Evolutionary conservation across 192 early-diverging fungal species (phyloP), one percentile per base, ranked within the genome.

Genomic region (Podila verticillata): DNA sequence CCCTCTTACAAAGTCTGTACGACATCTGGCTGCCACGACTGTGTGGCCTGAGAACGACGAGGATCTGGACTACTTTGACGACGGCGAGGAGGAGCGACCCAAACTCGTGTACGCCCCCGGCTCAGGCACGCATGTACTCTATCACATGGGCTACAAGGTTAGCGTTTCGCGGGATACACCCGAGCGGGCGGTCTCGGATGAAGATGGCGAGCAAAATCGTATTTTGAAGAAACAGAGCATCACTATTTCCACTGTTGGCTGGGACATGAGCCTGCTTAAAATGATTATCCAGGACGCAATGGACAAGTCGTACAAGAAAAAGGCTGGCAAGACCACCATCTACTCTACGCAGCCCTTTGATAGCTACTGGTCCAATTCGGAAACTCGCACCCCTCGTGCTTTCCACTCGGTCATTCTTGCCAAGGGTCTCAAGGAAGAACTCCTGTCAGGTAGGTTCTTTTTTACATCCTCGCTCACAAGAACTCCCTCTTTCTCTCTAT

Each of bases 331-430:
- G 63, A 80, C 77, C 5, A 72, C 70, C 26, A 80, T 80, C 56
- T 80, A 80, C 65, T 64, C 77, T 22, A 68, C 69, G 0, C 77
- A 80, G 48, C 77, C 77, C 12, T 80, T 68, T 15, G 77, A 80
- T 39, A 72, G 30, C 32, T 80, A 80, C 61, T 72, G 70, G 77
- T 72, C 70, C 9, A 48, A 44, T n/a, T 68, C 70, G 12, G 54
- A 64, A 8, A 80, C 70, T 15, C 77, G 70, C n/a, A 57, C 74
- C 39, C 75, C 80, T 66, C 75, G 83, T 28, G 69, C 75, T 20
- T 84, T 84, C 72, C 83, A 84, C 29, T 75, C 81, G 32, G 85
- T 86, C 7, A 69, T 86, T 30, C 69, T 86, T 61, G 82, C 83
- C 10, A 63, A 80, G 28, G 85, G 85, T 26, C 85, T 84, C 57